phyloP scores from a whole-genome alignment of 306 rosid species.

The Geum urbanum region DNA sequence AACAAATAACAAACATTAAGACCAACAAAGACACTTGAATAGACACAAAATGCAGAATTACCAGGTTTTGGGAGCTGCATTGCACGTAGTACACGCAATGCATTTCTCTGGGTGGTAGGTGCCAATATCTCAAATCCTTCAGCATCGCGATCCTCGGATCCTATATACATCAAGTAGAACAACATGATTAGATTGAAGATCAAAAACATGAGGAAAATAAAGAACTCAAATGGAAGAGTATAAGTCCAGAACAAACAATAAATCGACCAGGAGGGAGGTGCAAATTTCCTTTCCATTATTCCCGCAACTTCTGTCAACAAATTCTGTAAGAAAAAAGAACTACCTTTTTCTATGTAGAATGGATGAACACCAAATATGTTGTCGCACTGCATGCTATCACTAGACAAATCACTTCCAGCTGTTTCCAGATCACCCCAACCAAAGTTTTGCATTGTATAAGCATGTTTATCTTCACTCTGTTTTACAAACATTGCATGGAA shows the following conservation, averaged over 20 bases:
- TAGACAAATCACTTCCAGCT: constrained; percentile 22
- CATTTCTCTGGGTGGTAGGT: constrained; percentile 75
- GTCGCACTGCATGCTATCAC: constrained; percentile 35
- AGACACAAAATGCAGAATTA: constrained; percentile 18
- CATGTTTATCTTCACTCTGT: constrained; percentile 43
- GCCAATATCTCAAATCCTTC: constrained; percentile 69
- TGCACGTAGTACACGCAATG: constrained; percentile 78
- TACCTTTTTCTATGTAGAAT: constrained; percentile 79
- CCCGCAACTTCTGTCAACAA: neutral
- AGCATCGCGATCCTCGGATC: constrained; percentile 40
- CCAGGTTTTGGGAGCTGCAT: constrained; percentile 96
- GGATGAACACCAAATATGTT: constrained; percentile 64
- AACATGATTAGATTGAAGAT: neutral
- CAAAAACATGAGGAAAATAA: neutral
- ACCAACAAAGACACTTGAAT: neutral
- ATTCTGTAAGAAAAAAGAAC: neutral
- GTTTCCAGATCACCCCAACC: constrained; percentile 65
- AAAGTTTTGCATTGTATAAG: constrained; percentile 46
- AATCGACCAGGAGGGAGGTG: neutral
- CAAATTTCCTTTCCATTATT: neutral
- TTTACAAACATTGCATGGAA: constrained; percentile 17
- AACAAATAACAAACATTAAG: constrained; percentile 1
- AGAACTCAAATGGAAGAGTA: neutral
- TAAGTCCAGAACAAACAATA: neutral
- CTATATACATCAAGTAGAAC: constrained; percentile 28